Evolutionary conservation across 2,329 filamentous ascomycete genomes (phyloP), one percentile per base, ranked within the genome.

Genomic region (Rhexocercosporidium sp.): DNA sequence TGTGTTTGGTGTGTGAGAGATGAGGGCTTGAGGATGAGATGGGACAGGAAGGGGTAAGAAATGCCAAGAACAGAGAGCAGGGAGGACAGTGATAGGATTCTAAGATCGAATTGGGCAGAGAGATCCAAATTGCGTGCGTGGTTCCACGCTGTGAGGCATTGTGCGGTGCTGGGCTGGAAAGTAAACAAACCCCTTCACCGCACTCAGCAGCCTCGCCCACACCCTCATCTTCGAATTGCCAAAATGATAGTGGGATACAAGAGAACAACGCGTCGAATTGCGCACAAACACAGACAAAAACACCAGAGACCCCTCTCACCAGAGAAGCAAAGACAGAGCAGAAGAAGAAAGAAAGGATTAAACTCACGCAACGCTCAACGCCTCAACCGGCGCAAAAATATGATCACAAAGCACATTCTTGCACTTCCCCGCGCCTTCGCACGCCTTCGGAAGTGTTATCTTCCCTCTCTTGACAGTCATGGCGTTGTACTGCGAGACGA

Each of bases 371-470:
- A 5, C 14, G 2, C 8, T 18, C 41, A 34, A 61, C 16, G 27
- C 27, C 39, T 41, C 57, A 47, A 34, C 12, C 14, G 47, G n/a
- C 22, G 34, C 20, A 44, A 18, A 62, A 16, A 44, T 54, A 41
- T 62, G 60, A 22, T 62, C 47, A 18, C 60, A 62, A 3, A 62
- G 47, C 47, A 62, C 4, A 22, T 62, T 62, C 60, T 54, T 44
- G 14, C 60, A 62, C 31, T 44, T 22, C 22, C 20, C n/a, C 12
- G 60, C 3, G 2, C 60, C 60, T n/a, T 25, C 31, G 31, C 60
- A 62, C 7, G 20, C 47, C n/a, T 62, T 62, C 0, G n/a, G 60
- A 20, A 41, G 54, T 8, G 16, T 29, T 16, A 20, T 62, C 47
- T 54, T 54, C 12, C 47, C 60, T 25, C 39, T 16, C 59, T 62